Base-by-base conservation (phyloP, 2,329 filamentous ascomycete species). In the Exophiala oligosperma region DNA sequence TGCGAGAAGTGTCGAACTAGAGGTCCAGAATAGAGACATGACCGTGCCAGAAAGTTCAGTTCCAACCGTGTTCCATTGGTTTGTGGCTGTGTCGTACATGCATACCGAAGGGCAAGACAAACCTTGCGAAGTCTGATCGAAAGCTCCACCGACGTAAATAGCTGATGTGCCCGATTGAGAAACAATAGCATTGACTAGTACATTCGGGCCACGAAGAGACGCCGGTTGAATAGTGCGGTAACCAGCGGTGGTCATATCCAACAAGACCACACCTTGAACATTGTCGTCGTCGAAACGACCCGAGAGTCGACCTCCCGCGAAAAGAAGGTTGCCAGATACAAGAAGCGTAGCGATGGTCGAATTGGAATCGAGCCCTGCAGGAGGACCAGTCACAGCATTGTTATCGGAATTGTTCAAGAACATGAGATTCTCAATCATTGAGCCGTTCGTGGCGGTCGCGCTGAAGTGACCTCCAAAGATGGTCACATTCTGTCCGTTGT, bases 381-480 rank as follows among this genome's bases (percentile, higher is more conserved):
- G 81, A 50, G 97, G 78, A 8, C 93, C 93, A 26, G 81, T 86
- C 14, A 95, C 79, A 2, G 79, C 77, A 65, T 88, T 78, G 24
- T 79, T 79, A 60, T 90, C 79, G n/a, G 85, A 83, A 44, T 88
- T 87, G 71, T 97, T 90, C 61, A 97, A 84, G 63, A 99, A 84
- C 38, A 89, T 79, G 14, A 99, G 77, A 67, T 97, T 97, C 64
- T 91, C 81, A 60, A 97, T 81, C 4, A 81, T 80, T 2, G 87
- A 85, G 23, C 87, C 90, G 65, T 92, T 84, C 6, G 81, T 82
- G 12, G 83, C 84, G 29, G 79, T 84, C 1, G 90, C 87, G 6
- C 84, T 83, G 71, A 99, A 99, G 67, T 92, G 91, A 1, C 94
- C 94, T 49, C 87, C 94, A 28, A 97, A 80, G 40, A 97, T 84